These are phyloP conservation scores for Calendula officinalis DNA, from an alignment of 129 eudicot species.

Conservation along the genomic window DNA sequence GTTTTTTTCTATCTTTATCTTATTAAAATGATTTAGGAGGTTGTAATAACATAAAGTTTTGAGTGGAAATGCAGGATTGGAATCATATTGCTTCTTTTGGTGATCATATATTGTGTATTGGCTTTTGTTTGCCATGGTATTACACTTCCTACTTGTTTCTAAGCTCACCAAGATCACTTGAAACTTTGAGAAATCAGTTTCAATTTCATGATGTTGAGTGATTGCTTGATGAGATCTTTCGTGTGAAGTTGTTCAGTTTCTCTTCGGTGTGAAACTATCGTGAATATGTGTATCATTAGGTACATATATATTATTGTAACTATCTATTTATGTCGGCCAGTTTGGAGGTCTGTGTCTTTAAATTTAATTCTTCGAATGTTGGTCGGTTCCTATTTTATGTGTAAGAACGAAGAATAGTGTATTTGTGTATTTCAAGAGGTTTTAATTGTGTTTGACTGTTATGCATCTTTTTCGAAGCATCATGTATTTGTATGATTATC, in stretches of 20 bases:
- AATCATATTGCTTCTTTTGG: conserved; percentile 68
- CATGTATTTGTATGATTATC: too few species aligned
- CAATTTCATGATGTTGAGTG: conserved; percentile 5
- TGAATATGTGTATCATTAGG: conserved; percentile 15
- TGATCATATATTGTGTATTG: conserved; percentile 63
- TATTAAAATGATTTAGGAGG: neutral
- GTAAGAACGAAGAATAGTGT: conserved; percentile 2
- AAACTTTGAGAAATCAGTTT: neutral
- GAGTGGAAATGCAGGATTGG: conserved; percentile 59
- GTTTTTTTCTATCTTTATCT: conserved; percentile 15
- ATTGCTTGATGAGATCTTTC: conserved; percentile 9
- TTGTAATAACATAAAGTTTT: neutral
- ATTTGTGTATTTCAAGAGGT: conserved; percentile 22
- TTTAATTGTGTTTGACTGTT: conserved; percentile 18
- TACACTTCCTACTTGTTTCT: conserved; percentile 65
- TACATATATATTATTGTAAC: neutral
- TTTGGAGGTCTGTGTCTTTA: conserved; percentile 7
- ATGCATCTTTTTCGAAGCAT: too few species aligned
- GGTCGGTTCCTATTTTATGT: neutral
- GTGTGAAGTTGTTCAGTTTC: conserved; percentile 28
- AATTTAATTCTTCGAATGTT: neutral
- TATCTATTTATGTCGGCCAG: conserved; percentile 26
- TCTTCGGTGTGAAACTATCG: conserved; percentile 12
- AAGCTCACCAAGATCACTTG: conserved; percentile 20
- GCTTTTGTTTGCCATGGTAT: conserved; percentile 89